A percentile compares a stretch with the other conserved stretches of the same genome.
These are phyloP conservation scores for Gastrolobium villosum DNA, from an alignment of 306 rosid genomes.

Conservation along the genomic window DNA sequence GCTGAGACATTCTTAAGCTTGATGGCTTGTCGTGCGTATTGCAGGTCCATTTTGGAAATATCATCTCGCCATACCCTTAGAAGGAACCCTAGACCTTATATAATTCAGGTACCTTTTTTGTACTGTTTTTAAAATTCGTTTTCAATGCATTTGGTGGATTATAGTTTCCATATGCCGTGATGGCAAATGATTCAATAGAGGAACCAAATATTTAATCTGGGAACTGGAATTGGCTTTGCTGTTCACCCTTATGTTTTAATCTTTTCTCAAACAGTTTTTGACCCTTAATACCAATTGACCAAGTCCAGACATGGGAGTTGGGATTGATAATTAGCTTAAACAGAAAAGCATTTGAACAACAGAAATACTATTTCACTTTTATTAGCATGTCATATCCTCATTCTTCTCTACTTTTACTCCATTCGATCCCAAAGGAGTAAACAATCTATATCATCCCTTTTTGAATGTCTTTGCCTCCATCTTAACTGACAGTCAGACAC, in stretches of 20 bases:
- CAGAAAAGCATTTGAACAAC: constrained; percentile 21
- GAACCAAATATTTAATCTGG: constrained; percentile 20
- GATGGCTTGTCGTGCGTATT: constrained; percentile 23
- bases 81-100: constrained; percentile 66
- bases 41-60: constrained; percentile 78
- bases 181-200: constrained; percentile 6
- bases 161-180: background rate
- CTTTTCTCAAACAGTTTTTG: constrained; percentile 9
- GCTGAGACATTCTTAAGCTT: constrained; percentile 34
- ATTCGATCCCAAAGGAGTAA: background rate
- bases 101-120: constrained; percentile 59
- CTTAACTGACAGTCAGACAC: background rate
- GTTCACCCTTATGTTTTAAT: background rate
- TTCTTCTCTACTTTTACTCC: background rate
- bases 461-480: constrained; percentile 1
- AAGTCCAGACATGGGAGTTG: constrained; percentile 4
- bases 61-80: constrained; percentile 65
- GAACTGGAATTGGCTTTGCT: constrained; percentile 20
- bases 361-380: background rate
- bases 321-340: constrained; percentile 3
- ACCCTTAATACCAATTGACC: background rate
- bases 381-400: background rate
- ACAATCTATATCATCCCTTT: constrained; percentile 8
- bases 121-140: constrained; percentile 13
- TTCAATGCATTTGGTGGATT: constrained; percentile 1